Evolutionary conservation across 2,329 filamentous ascomycete species (phyloP), one percentile per base, ranked within the genome.

Genomic region (Chrysoporthe puriensis): DNA sequence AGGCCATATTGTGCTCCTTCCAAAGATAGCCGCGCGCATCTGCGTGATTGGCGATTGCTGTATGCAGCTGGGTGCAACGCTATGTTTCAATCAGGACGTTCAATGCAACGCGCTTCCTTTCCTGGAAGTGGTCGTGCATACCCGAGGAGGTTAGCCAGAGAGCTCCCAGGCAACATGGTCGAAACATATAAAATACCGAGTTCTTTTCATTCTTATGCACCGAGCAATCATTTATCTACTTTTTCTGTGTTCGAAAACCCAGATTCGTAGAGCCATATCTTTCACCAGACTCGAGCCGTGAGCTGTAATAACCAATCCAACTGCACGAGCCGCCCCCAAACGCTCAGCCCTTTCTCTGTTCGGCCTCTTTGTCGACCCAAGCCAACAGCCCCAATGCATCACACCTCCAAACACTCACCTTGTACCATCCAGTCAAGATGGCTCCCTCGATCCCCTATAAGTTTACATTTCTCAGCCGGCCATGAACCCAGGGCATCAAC

Each of bases 1-100:
- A 14, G 44, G 44, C 44, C 44, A 46, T 26, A 16, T 32, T 9
- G 54, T 18, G 36, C 16, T 14, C 2, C 16, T 36, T 57, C 13
- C 32, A 54, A 54, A 21, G n/a, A 57, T 57, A 57, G 54, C 54
- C 54, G 26, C 54, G 54, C 54, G 54, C 32, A 57, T 57, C 54
- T 57, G 3, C 5, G 26, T 36, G 54, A 57, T 36, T 8, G 13
- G 11, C 26, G 54, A 57, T 57, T 7, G 32, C 2, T 14, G 14
- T 57, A 16, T 36, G 54, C 26, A 57, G 26, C 26, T 16, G 14
- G 54, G 14, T 57, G 21, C 54, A 57, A 57, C 54, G 9, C 54
- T 57, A 36, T 0, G 26, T 54, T 46, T 14, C 13, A 16, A 46
- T 14, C 6, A 7, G 44, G 44, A 16, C 44, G 13, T 9, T 46